Conservation (phyloP, 306 rosid genomes). For the Pyrus communis region DNA sequence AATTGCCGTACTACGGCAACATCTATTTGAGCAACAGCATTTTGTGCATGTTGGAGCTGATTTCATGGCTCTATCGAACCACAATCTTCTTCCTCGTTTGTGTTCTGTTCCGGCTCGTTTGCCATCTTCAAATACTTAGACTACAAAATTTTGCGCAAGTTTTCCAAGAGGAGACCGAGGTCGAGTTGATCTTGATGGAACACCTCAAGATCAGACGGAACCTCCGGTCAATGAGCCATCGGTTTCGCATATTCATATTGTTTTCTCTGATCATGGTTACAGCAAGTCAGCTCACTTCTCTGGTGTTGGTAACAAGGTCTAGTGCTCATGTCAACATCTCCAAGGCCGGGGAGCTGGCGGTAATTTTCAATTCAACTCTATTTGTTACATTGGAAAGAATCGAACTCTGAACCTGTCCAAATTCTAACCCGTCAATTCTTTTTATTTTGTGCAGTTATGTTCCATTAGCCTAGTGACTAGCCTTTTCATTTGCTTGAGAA, state of each 20-base stretch:
- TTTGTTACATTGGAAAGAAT: no score
- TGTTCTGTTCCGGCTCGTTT: slow-evolving; percentile 68
- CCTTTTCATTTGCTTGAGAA: slow-evolving; percentile 61
- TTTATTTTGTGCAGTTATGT: slow-evolving; percentile 52
- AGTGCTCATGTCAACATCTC: slow-evolving; percentile 51
- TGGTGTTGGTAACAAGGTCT: slow-evolving; percentile 44
- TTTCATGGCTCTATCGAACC: slow-evolving; percentile 78
- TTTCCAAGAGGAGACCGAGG: slow-evolving; percentile 61
- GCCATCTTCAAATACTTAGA: slow-evolving; percentile 63
- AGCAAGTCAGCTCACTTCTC: slow-evolving; percentile 64
- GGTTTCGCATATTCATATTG: slow-evolving; percentile 63
- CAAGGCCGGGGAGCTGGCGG: slow-evolving; percentile 84
- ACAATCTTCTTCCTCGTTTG: slow-evolving; percentile 65
- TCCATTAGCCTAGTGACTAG: slow-evolving; percentile 71
- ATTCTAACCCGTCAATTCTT: not conserved
- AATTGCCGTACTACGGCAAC: slow-evolving; percentile 62
- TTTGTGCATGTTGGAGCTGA: slow-evolving; percentile 50
- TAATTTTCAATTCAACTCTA: slow-evolving; percentile 8
- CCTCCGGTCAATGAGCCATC: slow-evolving; percentile 64
- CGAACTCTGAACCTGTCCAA: no score
- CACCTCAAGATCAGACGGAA: slow-evolving; percentile 60
- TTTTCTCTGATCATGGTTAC: slow-evolving; percentile 64
- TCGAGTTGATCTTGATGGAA: slow-evolving; percentile 53
- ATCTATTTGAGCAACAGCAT: slow-evolving; percentile 40
- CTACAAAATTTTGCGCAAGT: slow-evolving; percentile 57